Evolutionary conservation across 2,329 filamentous ascomycete species (phyloP).

Genomic region (Alternaria sp.): DNA sequence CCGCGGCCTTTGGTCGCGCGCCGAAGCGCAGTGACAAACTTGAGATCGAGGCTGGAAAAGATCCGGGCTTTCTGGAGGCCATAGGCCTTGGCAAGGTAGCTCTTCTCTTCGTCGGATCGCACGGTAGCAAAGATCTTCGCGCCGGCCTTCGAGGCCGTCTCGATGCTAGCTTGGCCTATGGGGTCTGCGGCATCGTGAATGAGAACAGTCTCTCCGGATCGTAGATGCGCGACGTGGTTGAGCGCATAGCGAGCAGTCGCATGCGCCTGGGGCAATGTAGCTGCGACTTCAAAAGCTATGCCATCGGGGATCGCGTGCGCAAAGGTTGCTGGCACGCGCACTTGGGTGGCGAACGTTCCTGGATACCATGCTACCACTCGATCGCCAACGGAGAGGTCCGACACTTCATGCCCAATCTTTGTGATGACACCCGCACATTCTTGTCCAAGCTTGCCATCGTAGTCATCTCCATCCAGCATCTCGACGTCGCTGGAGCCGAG

Average conservation of each 20-base stretch:
- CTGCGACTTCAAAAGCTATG: constrained; percentile 22
- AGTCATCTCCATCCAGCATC: constrained; percentile 34
- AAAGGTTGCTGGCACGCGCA: constrained; percentile 4
- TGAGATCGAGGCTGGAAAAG: constrained; percentile 29
- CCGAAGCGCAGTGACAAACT: constrained; percentile 24
- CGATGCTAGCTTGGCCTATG: constrained; percentile 14
- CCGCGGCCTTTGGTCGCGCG: constrained; percentile 29
- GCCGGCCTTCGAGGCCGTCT: constrained; percentile 19
- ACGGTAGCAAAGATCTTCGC: constrained; percentile 38
- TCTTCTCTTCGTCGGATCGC: constrained; percentile 18
- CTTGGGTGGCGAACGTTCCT: constrained; percentile 6
- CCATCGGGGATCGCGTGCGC: constrained; percentile 14
- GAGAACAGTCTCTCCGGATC: constrained; percentile 28
- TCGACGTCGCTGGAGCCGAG: constrained; percentile 18
- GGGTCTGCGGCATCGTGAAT: constrained; percentile 34
- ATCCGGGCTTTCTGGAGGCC: constrained; percentile 27
- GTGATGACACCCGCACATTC: constrained; percentile 29
- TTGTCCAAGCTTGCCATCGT: constrained; percentile 4
- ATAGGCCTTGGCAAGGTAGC: constrained; percentile 1
- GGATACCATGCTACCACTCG: constrained; percentile 15
- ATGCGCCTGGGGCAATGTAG: constrained; percentile 23
- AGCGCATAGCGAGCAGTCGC: constrained; percentile 24
- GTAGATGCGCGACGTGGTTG: constrained; percentile 17
- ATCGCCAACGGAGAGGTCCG: constrained; percentile 22
- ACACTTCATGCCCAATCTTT: constrained; percentile 12